These are phyloP conservation scores for Coniochaeta sp. DNA, from an alignment of 2,329 filamentous ascomycete species.

Conservation along the genomic window DNA sequence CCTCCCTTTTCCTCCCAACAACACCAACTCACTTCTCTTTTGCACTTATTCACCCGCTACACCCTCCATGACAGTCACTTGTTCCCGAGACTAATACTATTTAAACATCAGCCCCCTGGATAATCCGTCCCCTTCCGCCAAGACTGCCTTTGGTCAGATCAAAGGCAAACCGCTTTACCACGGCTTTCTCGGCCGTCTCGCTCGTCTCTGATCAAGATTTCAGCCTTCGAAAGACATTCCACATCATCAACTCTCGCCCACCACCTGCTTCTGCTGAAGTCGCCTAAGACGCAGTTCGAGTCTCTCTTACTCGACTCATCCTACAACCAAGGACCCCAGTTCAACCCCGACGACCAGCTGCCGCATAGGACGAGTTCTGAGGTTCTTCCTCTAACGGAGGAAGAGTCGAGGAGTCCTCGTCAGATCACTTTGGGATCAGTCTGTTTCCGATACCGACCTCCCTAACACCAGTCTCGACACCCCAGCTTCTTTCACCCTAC, in stretches of 20 bases:
- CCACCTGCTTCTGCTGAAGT: slow-evolving; percentile 45
- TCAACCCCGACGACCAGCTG: slow-evolving; percentile 73
- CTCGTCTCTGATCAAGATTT: slow-evolving; percentile 64
- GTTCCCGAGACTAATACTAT: not conserved
- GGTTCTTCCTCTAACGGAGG: slow-evolving; percentile 99
- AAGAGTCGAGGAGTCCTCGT: slow-evolving; percentile 99
- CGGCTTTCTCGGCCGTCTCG: slow-evolving; percentile 56
- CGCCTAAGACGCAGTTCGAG: slow-evolving; percentile 38
- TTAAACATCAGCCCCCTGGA: not conserved
- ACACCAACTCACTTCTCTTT: not conserved
- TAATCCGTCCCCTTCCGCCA: not conserved
- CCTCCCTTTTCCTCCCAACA: not conserved
- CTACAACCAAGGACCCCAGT: slow-evolving; percentile 41
- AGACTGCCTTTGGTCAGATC: slow-evolving; percentile 58
- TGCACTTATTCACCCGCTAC: not conserved
- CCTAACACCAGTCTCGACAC: slow-evolving; percentile 59
- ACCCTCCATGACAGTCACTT: not conserved
- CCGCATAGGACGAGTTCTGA: slow-evolving; percentile 98
- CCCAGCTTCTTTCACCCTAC: slow-evolving; percentile 12
- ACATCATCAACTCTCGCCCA: slow-evolving; percentile 60
- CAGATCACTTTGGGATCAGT: slow-evolving; percentile 84
- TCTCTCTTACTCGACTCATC: slow-evolving; percentile 42
- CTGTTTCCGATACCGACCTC: slow-evolving; percentile 91
- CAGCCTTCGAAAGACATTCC: slow-evolving; percentile 55
- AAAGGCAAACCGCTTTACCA: slow-evolving; percentile 53